phyloP scores from a whole-genome alignment of 1,284 basidiomycete species.

The Trichosporon coremiiforme region DNA sequence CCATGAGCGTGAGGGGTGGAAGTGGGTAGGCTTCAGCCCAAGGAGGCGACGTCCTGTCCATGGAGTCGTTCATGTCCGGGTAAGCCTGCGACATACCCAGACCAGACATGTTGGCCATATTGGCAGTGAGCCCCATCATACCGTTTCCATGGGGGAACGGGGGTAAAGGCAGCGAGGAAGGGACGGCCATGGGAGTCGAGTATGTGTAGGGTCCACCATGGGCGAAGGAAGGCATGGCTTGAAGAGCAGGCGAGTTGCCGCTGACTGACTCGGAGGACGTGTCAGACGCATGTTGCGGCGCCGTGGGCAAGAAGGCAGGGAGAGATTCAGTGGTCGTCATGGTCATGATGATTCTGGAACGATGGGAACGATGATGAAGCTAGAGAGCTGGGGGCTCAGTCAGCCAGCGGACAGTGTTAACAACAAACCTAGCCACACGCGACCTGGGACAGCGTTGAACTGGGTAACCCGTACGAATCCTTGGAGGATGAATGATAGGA shows the following conservation, averaged over 20 bases:
- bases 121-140: background rate
- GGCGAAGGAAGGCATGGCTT: constrained; percentile 9
- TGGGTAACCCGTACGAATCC: background rate
- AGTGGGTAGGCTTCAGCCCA: constrained; percentile 20
- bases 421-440: constrained; percentile 3
- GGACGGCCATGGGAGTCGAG: constrained; percentile 11
- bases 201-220: background rate
- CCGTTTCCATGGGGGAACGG: constrained; percentile 4
- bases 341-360: no score
- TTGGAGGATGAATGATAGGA: background rate
- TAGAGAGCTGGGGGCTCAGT: background rate
- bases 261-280: constrained; percentile 13
- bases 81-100: background rate
- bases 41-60: constrained; percentile 10
- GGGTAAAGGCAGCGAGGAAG: constrained; percentile 6
- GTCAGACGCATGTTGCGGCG: constrained; percentile 13
- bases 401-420: no score
- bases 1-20: constrained; percentile 16
- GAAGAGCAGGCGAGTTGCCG: background rate
- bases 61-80: background rate
- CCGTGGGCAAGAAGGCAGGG: constrained; percentile 20
- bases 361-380: background rate
- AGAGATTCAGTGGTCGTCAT: constrained; percentile 10
- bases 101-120: constrained; percentile 11
- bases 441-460: background rate